Base-by-base conservation (phyloP, 179 eudicot genomes). In the Amaranthus tricolor region DNA sequence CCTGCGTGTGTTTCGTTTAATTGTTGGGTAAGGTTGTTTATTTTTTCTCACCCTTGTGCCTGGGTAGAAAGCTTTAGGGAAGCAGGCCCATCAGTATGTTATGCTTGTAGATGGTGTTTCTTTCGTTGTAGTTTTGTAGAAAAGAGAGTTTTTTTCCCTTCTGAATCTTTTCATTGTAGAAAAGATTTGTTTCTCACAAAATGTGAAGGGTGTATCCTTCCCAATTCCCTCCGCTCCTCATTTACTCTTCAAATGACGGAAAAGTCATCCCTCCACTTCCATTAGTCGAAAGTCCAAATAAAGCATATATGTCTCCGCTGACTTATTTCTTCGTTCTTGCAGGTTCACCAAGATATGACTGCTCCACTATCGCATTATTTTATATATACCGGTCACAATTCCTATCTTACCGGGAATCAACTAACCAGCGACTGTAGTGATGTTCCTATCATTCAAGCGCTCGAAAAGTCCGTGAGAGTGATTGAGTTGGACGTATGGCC, bases 401-500 rank as follows among this genome's bases (percentile, higher is more conserved):
- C 99, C 16, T 95, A 95, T 82, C 82, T 95, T 60, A 95, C 97
- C 60, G 99, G 99, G 62, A 95, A 95, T 83, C 99, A 95, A 73
- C 76, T 95, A 50, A 95, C 95, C 66, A 95, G 99, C 67, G 95
- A 89, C 66, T 88, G 96, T 79, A 95, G 97, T 81, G 95, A 88
- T 72, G 84, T 78, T 62, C 99, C 99, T 20, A 93, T 95, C 61
- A 84, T 86, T 72, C 76, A 85, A 43, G 99, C 99, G 61, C 78
- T 95, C 68, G 67, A 84, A 71, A 90, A 83, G 77, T 87, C 97
- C 51, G 97, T 95, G 24, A 84, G 97, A 83, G 99, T 95, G 13
- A 91, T 95, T 81, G 99, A 95, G 79, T 84, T 95, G 86, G 99
- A 95, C 79, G 85, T 95, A 74, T 95, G 99, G 99, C 97, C 97